These are phyloP conservation scores for Oemleria cerasiformis DNA, from an alignment of 306 rosid species.

Conservation along the genomic window DNA sequence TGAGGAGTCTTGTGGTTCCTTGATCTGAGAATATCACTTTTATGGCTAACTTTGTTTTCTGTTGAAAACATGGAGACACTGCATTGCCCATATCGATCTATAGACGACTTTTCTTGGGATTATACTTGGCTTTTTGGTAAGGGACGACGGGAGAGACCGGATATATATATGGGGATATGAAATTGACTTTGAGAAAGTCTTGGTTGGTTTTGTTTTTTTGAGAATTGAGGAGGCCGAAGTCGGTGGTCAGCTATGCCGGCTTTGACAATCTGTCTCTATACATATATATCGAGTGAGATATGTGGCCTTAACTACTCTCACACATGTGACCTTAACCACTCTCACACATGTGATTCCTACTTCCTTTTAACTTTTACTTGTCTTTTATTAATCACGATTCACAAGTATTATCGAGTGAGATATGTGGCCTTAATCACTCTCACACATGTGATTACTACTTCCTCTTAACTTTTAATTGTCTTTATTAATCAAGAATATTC, in stretches of 20 bases:
- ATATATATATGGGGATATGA: not conserved
- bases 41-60: constrained; percentile 9
- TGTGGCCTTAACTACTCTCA: constrained; percentile 8
- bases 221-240: constrained; percentile 46
- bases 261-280: constrained; percentile 39
- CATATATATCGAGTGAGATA: not conserved
- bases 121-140: not conserved
- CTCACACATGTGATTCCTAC: too few relatives aligned
- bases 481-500: too few relatives aligned
- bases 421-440: too few relatives aligned
- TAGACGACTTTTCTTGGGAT: not conserved
- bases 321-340: too few relatives aligned
- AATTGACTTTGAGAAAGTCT: constrained; percentile 60
- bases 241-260: constrained; percentile 90
- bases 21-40: constrained; percentile 65
- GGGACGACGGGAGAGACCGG: constrained; percentile 3
- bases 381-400: too few relatives aligned
- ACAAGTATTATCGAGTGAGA: too few relatives aligned
- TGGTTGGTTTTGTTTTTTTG: constrained; percentile 4
- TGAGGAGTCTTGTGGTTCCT: constrained; percentile 40
- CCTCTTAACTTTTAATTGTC: too few relatives aligned
- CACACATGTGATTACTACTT: too few relatives aligned
- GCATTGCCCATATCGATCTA: constrained; percentile 53
- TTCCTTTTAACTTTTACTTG: too few relatives aligned
- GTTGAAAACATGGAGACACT: constrained; percentile 44